Evolutionary conservation across 352 stramenopile species (phyloP).

Genomic region (Globisporangium perplexum): DNA sequence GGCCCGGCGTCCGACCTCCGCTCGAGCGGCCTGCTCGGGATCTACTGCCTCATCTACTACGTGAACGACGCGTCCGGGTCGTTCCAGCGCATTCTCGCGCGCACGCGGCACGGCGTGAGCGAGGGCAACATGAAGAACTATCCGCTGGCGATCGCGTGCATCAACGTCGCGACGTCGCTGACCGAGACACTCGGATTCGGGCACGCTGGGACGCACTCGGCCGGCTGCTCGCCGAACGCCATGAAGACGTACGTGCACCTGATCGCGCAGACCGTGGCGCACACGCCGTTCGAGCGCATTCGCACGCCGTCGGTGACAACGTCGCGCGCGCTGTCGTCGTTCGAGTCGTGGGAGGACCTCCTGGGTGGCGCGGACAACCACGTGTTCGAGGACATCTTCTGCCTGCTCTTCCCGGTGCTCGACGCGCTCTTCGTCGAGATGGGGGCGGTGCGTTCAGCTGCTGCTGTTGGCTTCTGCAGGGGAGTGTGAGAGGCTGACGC

Average conservation of each 20-base stretch:
- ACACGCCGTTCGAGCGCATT: constrained; percentile 21
- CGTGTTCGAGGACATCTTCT: constrained; percentile 86
- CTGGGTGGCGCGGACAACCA: constrained; percentile 64
- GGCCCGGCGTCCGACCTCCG: constrained; percentile 77
- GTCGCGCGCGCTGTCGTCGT: constrained; percentile 25
- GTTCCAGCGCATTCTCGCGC: constrained; percentile 64
- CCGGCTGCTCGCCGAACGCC: constrained; percentile 54
- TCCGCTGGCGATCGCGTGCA: constrained; percentile 80
- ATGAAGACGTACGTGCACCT: constrained; percentile 78
- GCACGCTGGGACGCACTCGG: constrained; percentile 70
- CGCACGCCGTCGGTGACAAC: constrained; percentile 24
- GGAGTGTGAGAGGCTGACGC: not conserved
- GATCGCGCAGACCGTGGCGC: constrained; percentile 38
- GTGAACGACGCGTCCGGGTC: constrained; percentile 54
- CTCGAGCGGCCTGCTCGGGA: constrained; percentile 73
- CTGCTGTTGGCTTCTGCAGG: not conserved
- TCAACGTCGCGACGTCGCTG: constrained; percentile 74
- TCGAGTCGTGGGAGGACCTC: constrained; percentile 72
- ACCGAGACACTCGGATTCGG: constrained; percentile 74
- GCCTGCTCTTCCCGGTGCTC: constrained; percentile 70
- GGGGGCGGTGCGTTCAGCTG: constrained; percentile 56
- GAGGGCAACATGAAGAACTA: constrained; percentile 89
- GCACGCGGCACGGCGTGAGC: constrained; percentile 76
- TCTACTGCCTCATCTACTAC: constrained; percentile 86
- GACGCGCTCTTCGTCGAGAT: constrained; percentile 85